A percentile compares a stretch with the other conserved stretches of the same genome.
These are phyloP conservation scores for Castanopsis chinensis DNA, from an alignment of 306 rosid genomes.

Conservation along the genomic window DNA sequence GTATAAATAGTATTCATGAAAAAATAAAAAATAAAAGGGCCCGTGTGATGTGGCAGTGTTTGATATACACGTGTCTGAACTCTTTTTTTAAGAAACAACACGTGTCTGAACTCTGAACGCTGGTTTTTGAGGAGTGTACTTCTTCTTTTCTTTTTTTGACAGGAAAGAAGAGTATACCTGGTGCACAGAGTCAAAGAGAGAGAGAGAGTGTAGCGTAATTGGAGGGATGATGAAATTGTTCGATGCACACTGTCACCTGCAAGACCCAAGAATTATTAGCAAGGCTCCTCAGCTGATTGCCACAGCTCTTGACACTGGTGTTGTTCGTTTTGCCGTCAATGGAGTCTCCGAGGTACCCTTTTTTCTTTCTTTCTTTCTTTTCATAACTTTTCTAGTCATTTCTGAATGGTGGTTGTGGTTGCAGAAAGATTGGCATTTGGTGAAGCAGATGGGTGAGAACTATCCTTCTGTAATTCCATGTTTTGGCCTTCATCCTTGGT, in stretches of 20 bases:
- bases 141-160: too few relatives aligned
- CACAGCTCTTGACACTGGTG: constrained; percentile 53
- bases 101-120: too few relatives aligned
- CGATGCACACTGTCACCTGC: constrained; percentile 90
- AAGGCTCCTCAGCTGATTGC: constrained; percentile 55
- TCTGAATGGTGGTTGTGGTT: neutral
- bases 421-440: constrained; percentile 72
- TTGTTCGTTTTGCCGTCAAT: constrained; percentile 62
- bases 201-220: neutral
- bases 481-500: constrained; percentile 93
- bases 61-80: too few relatives aligned
- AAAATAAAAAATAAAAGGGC: too few relatives aligned
- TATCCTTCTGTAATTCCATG: constrained; percentile 62
- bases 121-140: too few relatives aligned
- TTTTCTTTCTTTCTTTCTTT: neutral
- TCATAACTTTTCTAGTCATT: neutral
- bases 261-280: constrained; percentile 69
- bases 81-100: too few relatives aligned
- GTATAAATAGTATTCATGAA: too few relatives aligned
- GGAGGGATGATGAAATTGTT: constrained; percentile 52
- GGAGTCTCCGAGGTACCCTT: constrained; percentile 60
- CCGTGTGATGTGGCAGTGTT: too few relatives aligned
- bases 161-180: too few relatives aligned
- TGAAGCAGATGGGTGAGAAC: constrained; percentile 57
- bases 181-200: neutral